A percentile compares a stretch with the other conserved stretches of the same genome.
These are phyloP conservation scores for Brassica juncea DNA, from an alignment of 345 rosid genomes.

Conservation along the genomic window DNA sequence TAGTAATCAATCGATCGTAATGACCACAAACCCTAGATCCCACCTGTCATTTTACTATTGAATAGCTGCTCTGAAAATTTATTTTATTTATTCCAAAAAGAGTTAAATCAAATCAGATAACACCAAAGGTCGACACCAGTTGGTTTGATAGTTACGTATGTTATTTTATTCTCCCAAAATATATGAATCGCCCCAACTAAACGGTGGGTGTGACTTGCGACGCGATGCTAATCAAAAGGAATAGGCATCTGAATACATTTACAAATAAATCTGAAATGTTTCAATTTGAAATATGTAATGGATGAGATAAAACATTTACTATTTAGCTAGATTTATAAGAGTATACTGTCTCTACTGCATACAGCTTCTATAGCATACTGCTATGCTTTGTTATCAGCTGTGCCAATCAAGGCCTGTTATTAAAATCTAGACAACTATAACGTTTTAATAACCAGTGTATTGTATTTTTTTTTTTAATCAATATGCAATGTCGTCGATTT, in stretches of 20 bases:
- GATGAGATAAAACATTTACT: not conserved
- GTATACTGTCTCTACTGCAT: no score
- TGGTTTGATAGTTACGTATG: constrained; percentile 25
- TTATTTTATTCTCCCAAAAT: constrained; percentile 7
- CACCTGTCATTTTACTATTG: constrained; percentile 23
- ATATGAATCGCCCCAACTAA: constrained; percentile 4
- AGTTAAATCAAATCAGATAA: constrained; percentile 12
- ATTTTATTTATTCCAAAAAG: not conserved
- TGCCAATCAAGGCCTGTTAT: not conserved
- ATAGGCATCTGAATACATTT: not conserved
- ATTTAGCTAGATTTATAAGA: no score
- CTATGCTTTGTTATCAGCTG: no score
- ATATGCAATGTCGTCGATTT: not conserved
- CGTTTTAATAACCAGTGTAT: not conserved
- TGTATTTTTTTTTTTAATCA: not conserved
- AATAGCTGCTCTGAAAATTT: not conserved
- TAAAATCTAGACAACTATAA: not conserved
- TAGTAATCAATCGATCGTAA: constrained; percentile 16
- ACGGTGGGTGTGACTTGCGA: not conserved
- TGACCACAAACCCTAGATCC: constrained; percentile 24
- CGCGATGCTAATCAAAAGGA: not conserved
- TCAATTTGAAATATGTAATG: not conserved
- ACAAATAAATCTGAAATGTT: not conserved
- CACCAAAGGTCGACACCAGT: constrained; percentile 20
- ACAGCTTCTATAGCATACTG: no score